Evolutionary conservation across 1,139 yeast genomes (phyloP), one percentile per base, ranked within the genome.

Genomic region (Entelexis sorbosivorans): DNA sequence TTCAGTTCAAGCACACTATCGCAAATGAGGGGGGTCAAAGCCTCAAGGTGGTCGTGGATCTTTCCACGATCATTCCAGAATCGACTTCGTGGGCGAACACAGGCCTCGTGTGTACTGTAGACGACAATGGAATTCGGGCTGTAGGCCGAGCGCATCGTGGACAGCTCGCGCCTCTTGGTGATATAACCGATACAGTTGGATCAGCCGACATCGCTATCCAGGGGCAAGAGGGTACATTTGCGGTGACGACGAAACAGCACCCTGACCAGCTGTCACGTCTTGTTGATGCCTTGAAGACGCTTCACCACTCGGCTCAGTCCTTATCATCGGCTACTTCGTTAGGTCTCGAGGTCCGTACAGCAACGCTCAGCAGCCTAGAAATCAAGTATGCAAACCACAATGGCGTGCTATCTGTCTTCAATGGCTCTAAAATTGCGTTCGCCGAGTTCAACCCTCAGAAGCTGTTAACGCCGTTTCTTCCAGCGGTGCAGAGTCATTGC

Each of bases 401-500:
- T 8, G 57, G 58, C 53, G 36, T 53, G 34, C 31, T 55, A 31
- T 46, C 46, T 4, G 49, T 55, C n/a, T 48, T 45, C 17, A 51
- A 52, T 22, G 56, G 52, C n/a, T 17, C 46, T n/a, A 44, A n/a
- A 29, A 50, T 52, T 16, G 43, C 28, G 20, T 50, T 53, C 42
- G 59, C 38, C 10, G 47, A 47, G 0, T 38, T 24, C 11, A 59
- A 59, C 45, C 62, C 62, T 8, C 62, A 59, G 38, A 33, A 45
- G 14, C 22, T 48, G 6, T 38, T 59, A 26, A 32, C 58, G 11
- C 59, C 61, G 6, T 59, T 58, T 44, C 50, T 59, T 16, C 60
- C 60, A 8, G 50, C 59, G 10, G 52, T 58, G 28, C 49, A 54
- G 35, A 45, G 50, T 11, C 49, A 52, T 16, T 47, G 55, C 29